Base-by-base conservation (phyloP, 2,329 filamentous ascomycete genomes). In the Aspergillus caelatus region DNA sequence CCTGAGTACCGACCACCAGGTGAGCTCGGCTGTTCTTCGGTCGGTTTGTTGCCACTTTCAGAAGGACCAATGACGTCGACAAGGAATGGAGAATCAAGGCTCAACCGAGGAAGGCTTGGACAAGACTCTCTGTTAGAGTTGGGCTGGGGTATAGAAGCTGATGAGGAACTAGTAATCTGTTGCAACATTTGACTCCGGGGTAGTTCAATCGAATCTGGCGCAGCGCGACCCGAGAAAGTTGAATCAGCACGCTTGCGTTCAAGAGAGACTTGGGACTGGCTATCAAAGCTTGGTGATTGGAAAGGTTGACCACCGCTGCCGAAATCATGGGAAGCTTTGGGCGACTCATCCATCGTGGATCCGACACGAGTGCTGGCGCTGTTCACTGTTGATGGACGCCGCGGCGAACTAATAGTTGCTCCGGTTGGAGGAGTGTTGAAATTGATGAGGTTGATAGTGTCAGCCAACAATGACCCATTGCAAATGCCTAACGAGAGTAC, bases 401-500 rank as follows among this genome's bases (percentile, higher is more conserved):
- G 77, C 61, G 81, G 71, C 0, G 81, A 81, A 58, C 72, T 74
- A 11, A 78, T 71, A 21, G 76, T 75, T 14, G 77, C 70, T 50
- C 74, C 74, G 58, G 70, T 76, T 8, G 78, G 74, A 6, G 86
- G 80, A 2, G 88, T 88, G 45, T 84, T 81, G 76, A 87, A 85
- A 80, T 90, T 78, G 79, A 89, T 70, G 82, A 86, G 26, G 80
- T 89, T 71, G 78, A 85, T 75, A 74, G 86, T 77, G 74, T 89
- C 82, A 70, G 88, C 76, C 78, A 91, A 74, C 76, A 88, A 70
- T 7, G 84, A 82, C 21, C 91, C 91, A 73, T 96, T 96, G 77
- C 94, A 86, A 61, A 97, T 91, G 21, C 88, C 88, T 53, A 97
- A 85, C 55, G 85, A 86, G 67, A 87, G 84, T 23, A 94, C 83